Base-by-base conservation (phyloP, 2,329 filamentous ascomycete species). In the Beauveria sp. region DNA sequence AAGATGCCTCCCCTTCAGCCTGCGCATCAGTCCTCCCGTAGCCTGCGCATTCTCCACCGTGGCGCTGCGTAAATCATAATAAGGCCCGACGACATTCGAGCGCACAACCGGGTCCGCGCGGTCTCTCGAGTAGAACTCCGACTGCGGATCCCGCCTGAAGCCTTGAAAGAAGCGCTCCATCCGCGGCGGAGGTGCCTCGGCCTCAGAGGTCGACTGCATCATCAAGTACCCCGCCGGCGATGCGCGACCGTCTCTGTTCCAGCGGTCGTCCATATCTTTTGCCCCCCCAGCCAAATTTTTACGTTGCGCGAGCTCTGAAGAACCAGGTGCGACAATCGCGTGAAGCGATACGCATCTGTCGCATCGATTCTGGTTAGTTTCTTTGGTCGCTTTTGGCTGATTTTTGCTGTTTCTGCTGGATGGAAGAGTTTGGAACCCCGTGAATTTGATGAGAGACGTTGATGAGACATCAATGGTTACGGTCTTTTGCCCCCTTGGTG, bases 1-100 rank as follows among this genome's bases (percentile, higher is more conserved):
- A 69, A 96, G 72, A 77, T 96, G 91, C 62, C 90, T 81, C 24
- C 84, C 84, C 75, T 92, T 91, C 64, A 93, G 74, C 18, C 61
- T 54, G 49, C 61, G 61, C 61, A 63, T 63, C 28, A 63, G 45
- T 3, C 56, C 61, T 1, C 61, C 61, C 7, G 43, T 34, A 8
- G 43, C 28, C 22, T 63, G 61, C 14, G 61, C 61, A 34, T 50
- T 63, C 9, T 63, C 61, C 5, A 55, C 34, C 24, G 61, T 42
- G 4, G 61, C 61, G 28, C 55, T 51, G 18, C 61, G 61, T 28
- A 63, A 51, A 56, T 63, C 61, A 22, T 63, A 60, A 34, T 60
- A 43, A 3, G 55, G 61, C 3, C 61, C 55, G 14, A 46, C 28
- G 18, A 16, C 34, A 38, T 49, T 24, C 2, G 38, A 31, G 31